phyloP scores from a whole-genome alignment of 1,284 basidiomycete genomes.

The Gymnopus androsaceus region DNA sequence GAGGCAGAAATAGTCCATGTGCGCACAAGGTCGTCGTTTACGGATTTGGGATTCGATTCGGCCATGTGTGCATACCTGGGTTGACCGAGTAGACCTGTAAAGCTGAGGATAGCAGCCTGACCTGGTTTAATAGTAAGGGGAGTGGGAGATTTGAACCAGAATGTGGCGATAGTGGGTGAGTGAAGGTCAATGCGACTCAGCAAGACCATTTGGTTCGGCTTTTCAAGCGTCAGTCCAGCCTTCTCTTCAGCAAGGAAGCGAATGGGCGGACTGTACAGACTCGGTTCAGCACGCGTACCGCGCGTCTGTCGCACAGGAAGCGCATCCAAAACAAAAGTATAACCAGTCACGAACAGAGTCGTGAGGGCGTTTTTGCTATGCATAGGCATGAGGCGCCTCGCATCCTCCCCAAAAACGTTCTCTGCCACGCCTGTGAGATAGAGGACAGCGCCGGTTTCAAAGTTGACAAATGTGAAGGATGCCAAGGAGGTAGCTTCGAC shows the following conservation, averaged over 20 bases:
- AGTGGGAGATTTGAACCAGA: constrained; percentile 43
- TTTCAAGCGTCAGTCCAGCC: constrained; percentile 23
- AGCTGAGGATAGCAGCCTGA: constrained; percentile 57
- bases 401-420: constrained; percentile 49
- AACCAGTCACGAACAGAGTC: constrained; percentile 51
- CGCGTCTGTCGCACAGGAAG: constrained; percentile 51
- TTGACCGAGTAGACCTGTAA: constrained; percentile 49
- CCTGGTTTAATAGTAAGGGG: constrained; percentile 45
- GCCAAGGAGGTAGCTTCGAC: constrained; percentile 58
- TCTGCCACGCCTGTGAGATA: constrained; percentile 62
- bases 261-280: constrained; percentile 63
- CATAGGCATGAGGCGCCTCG: constrained; percentile 57
- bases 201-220: constrained; percentile 32
- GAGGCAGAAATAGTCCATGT: constrained; percentile 56
- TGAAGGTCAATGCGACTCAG: constrained; percentile 44
- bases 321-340: constrained; percentile 53
- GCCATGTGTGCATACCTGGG: constrained; percentile 54
- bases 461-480: constrained; percentile 57
- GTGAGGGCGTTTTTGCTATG: constrained; percentile 47
- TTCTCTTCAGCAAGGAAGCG: constrained; percentile 53
- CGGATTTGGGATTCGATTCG: constrained; percentile 40
- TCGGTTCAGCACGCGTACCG: constrained; percentile 37
- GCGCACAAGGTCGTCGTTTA: constrained; percentile 66
- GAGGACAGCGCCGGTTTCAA: constrained; percentile 55
- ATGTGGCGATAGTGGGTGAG: constrained; percentile 52